Evolutionary conservation across 2,329 filamentous ascomycete genomes (phyloP).

Genomic region (Trichophyton simii): DNA sequence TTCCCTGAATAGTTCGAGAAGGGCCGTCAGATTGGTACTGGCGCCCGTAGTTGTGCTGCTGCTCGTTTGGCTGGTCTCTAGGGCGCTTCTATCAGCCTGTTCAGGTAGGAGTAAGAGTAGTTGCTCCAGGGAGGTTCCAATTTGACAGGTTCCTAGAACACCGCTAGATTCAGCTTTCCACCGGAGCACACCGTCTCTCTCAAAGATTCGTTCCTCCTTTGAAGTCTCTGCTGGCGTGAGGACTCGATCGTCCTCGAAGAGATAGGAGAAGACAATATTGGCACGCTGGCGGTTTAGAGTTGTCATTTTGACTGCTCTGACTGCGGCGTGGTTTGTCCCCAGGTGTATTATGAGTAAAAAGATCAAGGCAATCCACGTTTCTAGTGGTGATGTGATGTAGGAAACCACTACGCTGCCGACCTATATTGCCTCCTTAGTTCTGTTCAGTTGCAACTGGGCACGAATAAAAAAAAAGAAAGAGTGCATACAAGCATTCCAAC

Average conservation of each 20-base stretch:
- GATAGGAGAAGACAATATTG: constrained; percentile 57
- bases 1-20: constrained; percentile 40
- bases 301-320: constrained; percentile 69
- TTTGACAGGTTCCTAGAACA: constrained; percentile 41
- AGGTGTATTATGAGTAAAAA: constrained; percentile 64
- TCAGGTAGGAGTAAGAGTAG: constrained; percentile 17
- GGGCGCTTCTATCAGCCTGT: too few species aligned
- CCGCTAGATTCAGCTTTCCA: constrained; percentile 29
- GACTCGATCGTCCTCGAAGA: constrained; percentile 30
- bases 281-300: constrained; percentile 78
- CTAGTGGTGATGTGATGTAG: constrained; percentile 53
- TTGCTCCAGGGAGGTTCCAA: constrained; percentile 39
- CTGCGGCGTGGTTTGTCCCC: constrained; percentile 73
- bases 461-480: background rate
- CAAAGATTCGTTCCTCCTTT: constrained; percentile 45
- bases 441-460: background rate
- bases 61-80: too few species aligned
- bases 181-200: constrained; percentile 53
- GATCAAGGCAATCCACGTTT: constrained; percentile 64
- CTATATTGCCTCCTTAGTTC: constrained; percentile 19
- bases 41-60: constrained; percentile 12
- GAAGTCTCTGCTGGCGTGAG: constrained; percentile 55
- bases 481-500: constrained; percentile 61
- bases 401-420: constrained; percentile 71
- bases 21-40: constrained; percentile 32